Base-by-base conservation (phyloP, 1,284 basidiomycete genomes). In the Rhodofomes roseus region DNA sequence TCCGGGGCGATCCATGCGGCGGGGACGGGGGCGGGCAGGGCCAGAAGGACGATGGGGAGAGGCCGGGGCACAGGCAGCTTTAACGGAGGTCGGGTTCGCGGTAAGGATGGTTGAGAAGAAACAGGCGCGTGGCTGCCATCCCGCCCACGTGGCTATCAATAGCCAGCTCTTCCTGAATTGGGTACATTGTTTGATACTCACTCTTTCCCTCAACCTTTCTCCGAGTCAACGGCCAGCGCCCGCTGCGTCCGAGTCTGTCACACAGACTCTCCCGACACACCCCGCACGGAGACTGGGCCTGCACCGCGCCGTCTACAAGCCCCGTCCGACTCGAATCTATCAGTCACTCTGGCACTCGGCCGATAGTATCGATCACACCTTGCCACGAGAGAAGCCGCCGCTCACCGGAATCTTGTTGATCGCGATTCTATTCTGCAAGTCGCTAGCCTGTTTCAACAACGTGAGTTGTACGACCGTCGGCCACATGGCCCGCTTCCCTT, bases 101-200 rank as follows among this genome's bases (percentile, higher is more conserved):
- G 62, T 56, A 60, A 64, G 62, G 63, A 64, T 62, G 64, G 62
- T 63, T 60, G 62, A 61, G 63, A 62, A 66, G 66, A 68, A 62
- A 65, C 44, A 18, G 53, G 55, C 58, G 68, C 68, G 69, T 72
- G 70, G 69, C 68, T 65, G 63, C 65, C 68, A 67, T 63, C 62
- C 61, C 61, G 65, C 60, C 69, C 71, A 71, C 71, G 71, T 73
- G 71, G 62, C 48, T 48, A 52, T 61, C 52, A 40, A 43, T 63
- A 62, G 57, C 60, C 57, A 60, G 55, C n/a, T 44, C 39, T 40
- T 57, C 57, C 60, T 65, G 64, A 66, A 66, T 61, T 60, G 55
- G 69, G 63, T 65, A 68, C 59, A 68, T 70, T 68, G 61, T 58
- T 50, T 68, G 66, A 65, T 68, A 59, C 58, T 58, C 50, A 27